Conservation (phyloP, 75 land plant genomes). For the Cunninghamia lanceolata region DNA sequence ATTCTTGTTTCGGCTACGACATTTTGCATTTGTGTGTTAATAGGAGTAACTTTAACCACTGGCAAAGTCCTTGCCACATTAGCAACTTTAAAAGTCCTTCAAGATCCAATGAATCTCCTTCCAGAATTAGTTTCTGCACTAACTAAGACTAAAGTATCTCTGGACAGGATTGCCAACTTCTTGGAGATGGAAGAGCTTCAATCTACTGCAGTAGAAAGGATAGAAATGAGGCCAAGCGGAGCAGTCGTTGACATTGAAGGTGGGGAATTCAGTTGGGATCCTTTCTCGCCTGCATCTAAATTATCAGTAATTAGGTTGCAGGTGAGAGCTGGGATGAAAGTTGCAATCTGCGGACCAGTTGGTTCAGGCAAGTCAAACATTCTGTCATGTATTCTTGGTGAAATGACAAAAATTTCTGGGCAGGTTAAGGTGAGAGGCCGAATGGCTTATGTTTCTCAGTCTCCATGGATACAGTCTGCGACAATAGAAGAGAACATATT, state of each 20-base stretch:
- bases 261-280: conserved; percentile 56
- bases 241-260: conserved; percentile 38
- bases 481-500: conserved; percentile 73
- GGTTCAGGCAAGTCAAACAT: conserved; percentile 89
- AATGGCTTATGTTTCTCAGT: conserved; percentile 79
- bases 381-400: conserved; percentile 68
- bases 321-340: conserved; percentile 48
- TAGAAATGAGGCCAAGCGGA: neutral
- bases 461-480: conserved; percentile 88
- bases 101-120: conserved; percentile 49
- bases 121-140: conserved; percentile 52
- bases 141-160: conserved; percentile 56
- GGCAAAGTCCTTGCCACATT: conserved; percentile 64
- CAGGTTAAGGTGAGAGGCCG: conserved; percentile 51
- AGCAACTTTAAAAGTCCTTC: conserved; percentile 59
- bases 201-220: conserved; percentile 1
- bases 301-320: conserved; percentile 36
- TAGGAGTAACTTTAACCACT: conserved; percentile 36
- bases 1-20: conserved; percentile 51
- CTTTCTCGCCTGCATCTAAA: conserved; percentile 9
- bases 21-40: conserved; percentile 45
- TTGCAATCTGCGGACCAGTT: conserved; percentile 86
- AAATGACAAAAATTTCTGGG: conserved; percentile 67
- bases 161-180: conserved; percentile 48
- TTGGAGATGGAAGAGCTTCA: conserved; percentile 59